These are phyloP conservation scores for Hypoxylon rickii DNA, from an alignment of 495 filamentous ascomycete genomes.

Conservation along the genomic window DNA sequence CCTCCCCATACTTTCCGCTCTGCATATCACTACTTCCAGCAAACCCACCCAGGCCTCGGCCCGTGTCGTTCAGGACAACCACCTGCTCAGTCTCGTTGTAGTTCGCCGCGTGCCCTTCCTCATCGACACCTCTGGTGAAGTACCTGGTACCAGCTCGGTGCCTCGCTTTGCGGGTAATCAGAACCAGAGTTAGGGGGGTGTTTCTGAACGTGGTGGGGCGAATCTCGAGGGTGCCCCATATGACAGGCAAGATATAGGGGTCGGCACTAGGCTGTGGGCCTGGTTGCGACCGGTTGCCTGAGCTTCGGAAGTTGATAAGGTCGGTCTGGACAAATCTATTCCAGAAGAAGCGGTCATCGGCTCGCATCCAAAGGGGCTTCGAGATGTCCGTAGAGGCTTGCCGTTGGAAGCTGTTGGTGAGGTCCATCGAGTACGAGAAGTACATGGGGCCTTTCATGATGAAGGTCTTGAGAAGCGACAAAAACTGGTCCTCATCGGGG, in stretches of 20 bases:
- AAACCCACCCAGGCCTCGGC: conserved; percentile 75
- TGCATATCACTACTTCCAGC: conserved; percentile 74
- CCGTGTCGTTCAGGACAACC: conserved; percentile 81
- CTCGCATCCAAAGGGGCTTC: conserved; percentile 83
- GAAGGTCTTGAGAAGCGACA: conserved; percentile 74
- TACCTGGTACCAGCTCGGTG: conserved; percentile 90
- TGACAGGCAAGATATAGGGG: conserved; percentile 91
- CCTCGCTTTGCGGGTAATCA: conserved; percentile 86
- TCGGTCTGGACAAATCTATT: conserved; percentile 91
- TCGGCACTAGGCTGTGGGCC: conserved; percentile 77
- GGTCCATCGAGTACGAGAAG: conserved; percentile 94
- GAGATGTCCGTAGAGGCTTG: conserved; percentile 72
- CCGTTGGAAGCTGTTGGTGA: conserved; percentile 94
- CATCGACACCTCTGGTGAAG: conserved; percentile 91
- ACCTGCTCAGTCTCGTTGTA: conserved; percentile 98
- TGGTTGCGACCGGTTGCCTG: conserved; percentile 56
- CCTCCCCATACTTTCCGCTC: conserved; percentile 66
- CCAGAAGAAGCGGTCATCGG: conserved; percentile 99
- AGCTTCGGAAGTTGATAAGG: conserved; percentile 78
- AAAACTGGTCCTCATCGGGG: conserved; percentile 88
- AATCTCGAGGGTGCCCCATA: conserved; percentile 93
- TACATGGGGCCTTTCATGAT: conserved; percentile 90
- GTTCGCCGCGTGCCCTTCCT: conserved; percentile 91
- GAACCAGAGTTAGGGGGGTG: conserved; percentile 78
- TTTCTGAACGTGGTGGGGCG: conserved; percentile 77